Conservation (phyloP, 805 yeast species). For the Komagataella kurtzmanii region DNA sequence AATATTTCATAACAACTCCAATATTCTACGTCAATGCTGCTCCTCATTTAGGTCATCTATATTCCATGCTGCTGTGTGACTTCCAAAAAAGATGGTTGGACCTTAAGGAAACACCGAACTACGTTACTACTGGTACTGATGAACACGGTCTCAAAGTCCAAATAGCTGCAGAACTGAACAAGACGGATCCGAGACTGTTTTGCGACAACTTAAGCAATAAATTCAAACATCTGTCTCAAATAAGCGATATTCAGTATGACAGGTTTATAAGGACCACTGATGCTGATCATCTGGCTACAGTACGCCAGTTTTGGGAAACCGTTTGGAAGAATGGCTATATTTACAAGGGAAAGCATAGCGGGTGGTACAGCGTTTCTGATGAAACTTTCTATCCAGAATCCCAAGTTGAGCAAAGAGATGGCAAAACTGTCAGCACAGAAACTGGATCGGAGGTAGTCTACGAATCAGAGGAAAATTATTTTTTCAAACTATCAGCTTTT, state of each 20-base stretch:
- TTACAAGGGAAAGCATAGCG: constrained; percentile 73
- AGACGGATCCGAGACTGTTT: constrained; percentile 45
- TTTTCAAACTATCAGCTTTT: constrained; percentile 61
- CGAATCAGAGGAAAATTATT: constrained; percentile 77
- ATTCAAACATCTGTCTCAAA: constrained; percentile 51
- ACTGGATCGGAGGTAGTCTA: constrained; percentile 63
- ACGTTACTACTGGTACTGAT: constrained; percentile 85
- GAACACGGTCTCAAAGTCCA: constrained; percentile 95
- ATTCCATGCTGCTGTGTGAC: constrained; percentile 79
- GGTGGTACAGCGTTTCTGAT: constrained; percentile 93
- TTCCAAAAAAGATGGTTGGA: constrained; percentile 61
- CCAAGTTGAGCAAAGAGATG: constrained; percentile 37
- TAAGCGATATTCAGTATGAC: constrained; percentile 44
- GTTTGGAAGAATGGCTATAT: constrained; percentile 51
- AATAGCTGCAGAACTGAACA: constrained; percentile 40
- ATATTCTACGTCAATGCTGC: constrained; percentile 92
- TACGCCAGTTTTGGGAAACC: constrained; percentile 53
- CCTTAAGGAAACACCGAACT: constrained; percentile 25
- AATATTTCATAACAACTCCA: constrained; percentile 64
- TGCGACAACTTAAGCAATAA: constrained; percentile 58
- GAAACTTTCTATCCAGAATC: constrained; percentile 86
- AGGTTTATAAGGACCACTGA: constrained; percentile 90
- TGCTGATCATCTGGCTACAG: constrained; percentile 56
- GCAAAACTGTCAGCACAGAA: constrained; percentile 38
- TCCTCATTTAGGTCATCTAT: constrained; percentile 91